Base-by-base conservation (phyloP, 768 basidiomycete species). In the Calocybe cyanea region DNA sequence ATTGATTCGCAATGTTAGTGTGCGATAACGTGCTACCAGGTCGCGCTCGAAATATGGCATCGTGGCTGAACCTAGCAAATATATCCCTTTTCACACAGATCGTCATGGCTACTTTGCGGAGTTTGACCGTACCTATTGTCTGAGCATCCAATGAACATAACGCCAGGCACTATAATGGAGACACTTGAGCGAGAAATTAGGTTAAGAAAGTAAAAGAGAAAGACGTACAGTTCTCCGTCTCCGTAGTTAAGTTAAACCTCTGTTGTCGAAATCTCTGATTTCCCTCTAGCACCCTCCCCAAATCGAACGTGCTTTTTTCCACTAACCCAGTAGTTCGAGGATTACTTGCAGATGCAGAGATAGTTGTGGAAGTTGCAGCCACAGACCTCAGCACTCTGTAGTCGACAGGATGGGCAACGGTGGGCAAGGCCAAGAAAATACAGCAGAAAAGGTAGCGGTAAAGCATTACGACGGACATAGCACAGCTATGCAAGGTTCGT, bases 91-190 rank as follows among this genome's bases (percentile, higher is more conserved):
- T 4, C 21, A 18, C 36, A n/a, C n/a, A n/a, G n/a, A n/a, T n/a
- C 21, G 31, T 32, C 3, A 15, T 28, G 21, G n/a, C n/a, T n/a
- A 19, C 2, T 8, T 14, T 17, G 4, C 1, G 23, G 17, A 32
- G 17, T 8, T 6, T 8, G 18, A 41, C 31, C 56, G 18, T 40
- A 62, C 65, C 63, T 62, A 43, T 64, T 67, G 42, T 69, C 67
- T 4, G 60, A 53, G 37, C 66, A 70, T 17, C 66, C 65, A 40
- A 70, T 53, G 38, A 68, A 65, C 66, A 68, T 66, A 53, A 68
- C 65, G 1, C 62, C 60, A 42, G 68, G 66, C 8, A 51, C 66
- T 68, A 35, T 23, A 48, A 25, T 2, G 13, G 14, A 23, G 1
- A 30, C 7, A 9, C 2, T 38, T 23, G n/a, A 11, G 11, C 25